These are phyloP conservation scores for Neocatenulostroma microsporum DNA, from an alignment of 2,329 filamentous ascomycete genomes.

Conservation along the genomic window DNA sequence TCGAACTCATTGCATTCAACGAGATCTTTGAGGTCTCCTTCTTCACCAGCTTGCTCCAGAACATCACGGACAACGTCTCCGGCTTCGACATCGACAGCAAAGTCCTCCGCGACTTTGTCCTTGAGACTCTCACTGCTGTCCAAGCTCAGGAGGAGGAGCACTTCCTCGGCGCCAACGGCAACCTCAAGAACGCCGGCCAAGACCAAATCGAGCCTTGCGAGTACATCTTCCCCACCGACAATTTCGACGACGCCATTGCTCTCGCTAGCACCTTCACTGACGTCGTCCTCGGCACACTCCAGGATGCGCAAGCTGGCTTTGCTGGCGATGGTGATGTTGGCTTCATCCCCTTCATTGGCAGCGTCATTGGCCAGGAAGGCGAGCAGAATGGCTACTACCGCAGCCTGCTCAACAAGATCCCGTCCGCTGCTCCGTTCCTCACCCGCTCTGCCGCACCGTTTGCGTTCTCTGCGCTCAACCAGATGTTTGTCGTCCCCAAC, in stretches of 20 bases:
- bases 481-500: slow-evolving; percentile 50
- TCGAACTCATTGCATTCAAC: slow-evolving; percentile 55
- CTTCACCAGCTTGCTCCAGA: slow-evolving; percentile 57
- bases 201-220: slow-evolving; percentile 54
- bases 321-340: slow-evolving; percentile 47
- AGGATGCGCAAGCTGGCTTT: slow-evolving; percentile 54
- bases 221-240: slow-evolving; percentile 56
- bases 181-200: slow-evolving; percentile 47
- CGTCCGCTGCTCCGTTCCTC: slow-evolving; percentile 58
- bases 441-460: slow-evolving; percentile 57
- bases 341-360: slow-evolving; percentile 51
- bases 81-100: slow-evolving; percentile 51
- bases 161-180: slow-evolving; percentile 51
- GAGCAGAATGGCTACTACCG: slow-evolving; percentile 67
- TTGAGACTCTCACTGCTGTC: slow-evolving; percentile 46
- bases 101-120: slow-evolving; percentile 29
- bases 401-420: slow-evolving; percentile 47
- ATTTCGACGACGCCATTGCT: slow-evolving; percentile 50
- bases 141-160: slow-evolving; percentile 62
- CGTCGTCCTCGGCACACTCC: slow-evolving; percentile 60
- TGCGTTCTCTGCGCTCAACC: slow-evolving; percentile 55
- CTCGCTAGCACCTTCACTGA: slow-evolving; percentile 61
- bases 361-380: slow-evolving; percentile 63
- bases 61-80: slow-evolving; percentile 50
- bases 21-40: slow-evolving; percentile 66